A percentile compares a stretch with the other conserved stretches of the same genome.
Conservation (phyloP, 2,329 filamentous ascomycete genomes). For the Atkinsonella hypoxylon region DNA sequence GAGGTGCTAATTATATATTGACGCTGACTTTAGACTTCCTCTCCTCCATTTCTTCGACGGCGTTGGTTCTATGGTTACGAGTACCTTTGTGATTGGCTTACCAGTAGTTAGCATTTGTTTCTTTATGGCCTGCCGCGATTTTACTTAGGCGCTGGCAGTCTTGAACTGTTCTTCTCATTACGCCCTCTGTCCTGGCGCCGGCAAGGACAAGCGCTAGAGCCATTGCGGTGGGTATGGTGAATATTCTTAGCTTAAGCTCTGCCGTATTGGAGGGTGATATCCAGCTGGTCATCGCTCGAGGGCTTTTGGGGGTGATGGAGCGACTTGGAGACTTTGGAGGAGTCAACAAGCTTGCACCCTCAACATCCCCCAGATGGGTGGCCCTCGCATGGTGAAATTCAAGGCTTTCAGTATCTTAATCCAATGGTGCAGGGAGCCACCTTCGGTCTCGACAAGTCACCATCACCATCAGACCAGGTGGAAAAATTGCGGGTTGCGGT, state of each 20-base stretch:
- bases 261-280: slow-evolving; percentile 15
- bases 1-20: not conserved
- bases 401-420: slow-evolving; percentile 18
- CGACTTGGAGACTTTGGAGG: slow-evolving; percentile 16
- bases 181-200: slow-evolving; percentile 23
- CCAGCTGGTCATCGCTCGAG: slow-evolving; percentile 21
- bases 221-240: slow-evolving; percentile 13
- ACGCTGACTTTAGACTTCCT: not conserved
- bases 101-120: slow-evolving; percentile 21
- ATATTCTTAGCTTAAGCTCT: slow-evolving; percentile 16
- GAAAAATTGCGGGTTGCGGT: slow-evolving; percentile 22
- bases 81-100: slow-evolving; percentile 30
- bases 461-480: slow-evolving; percentile 15
- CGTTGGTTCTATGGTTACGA: slow-evolving; percentile 17
- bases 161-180: slow-evolving; percentile 12
- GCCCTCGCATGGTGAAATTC: slow-evolving; percentile 16
- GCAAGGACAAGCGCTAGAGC: slow-evolving; percentile 10
- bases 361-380: slow-evolving; percentile 11
- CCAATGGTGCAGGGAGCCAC: not conserved
- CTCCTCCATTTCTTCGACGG: too few relatives aligned
- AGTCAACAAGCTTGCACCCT: slow-evolving; percentile 9
- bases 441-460: slow-evolving; percentile 13
- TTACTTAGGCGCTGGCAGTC: slow-evolving; percentile 18
- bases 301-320: slow-evolving; percentile 16
- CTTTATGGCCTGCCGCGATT: slow-evolving; percentile 15